phyloP scores from a whole-genome alignment of 176 grass and related monocot genomes.

The Oryza punctata region DNA sequence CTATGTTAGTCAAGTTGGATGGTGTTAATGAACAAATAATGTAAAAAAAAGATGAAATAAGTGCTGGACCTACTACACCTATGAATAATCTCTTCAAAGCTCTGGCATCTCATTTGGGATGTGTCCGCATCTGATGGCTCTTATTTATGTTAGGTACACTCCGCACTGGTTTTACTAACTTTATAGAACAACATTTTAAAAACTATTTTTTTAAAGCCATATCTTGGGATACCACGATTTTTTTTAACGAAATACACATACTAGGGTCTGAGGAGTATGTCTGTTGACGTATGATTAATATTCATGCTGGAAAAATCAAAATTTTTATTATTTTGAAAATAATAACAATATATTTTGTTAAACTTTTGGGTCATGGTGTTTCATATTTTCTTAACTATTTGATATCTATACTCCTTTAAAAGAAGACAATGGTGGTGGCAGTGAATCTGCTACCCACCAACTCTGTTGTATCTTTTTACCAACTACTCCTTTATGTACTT shows the following conservation, averaged over 20 bases:
- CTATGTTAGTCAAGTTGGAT: background rate
- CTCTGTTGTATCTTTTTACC: too few relatives aligned
- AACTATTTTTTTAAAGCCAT: background rate
- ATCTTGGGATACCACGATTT: background rate
- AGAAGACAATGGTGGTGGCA: too few relatives aligned
- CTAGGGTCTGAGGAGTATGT: background rate
- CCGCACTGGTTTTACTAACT: background rate
- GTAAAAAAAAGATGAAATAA: background rate
- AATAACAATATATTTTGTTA: slow-evolving; percentile 13
- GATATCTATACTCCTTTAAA: background rate
- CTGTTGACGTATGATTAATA: background rate
- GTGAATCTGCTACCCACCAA: too few relatives aligned
- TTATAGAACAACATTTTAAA: background rate
- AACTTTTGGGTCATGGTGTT: background rate
- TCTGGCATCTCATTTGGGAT: background rate
- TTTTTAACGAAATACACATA: background rate
- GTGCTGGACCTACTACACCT: too few relatives aligned
- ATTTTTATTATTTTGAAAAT: slow-evolving; percentile 7
- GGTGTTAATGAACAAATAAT: background rate
- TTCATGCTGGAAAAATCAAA: slow-evolving; percentile 14
- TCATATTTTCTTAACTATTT: slow-evolving; percentile 24
- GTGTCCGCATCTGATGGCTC: background rate
- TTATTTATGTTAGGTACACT: background rate
- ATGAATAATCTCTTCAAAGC: background rate
- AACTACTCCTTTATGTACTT: too few relatives aligned